Base-by-base conservation (phyloP, 345 rosid genomes). In the Carallia brachiata region DNA sequence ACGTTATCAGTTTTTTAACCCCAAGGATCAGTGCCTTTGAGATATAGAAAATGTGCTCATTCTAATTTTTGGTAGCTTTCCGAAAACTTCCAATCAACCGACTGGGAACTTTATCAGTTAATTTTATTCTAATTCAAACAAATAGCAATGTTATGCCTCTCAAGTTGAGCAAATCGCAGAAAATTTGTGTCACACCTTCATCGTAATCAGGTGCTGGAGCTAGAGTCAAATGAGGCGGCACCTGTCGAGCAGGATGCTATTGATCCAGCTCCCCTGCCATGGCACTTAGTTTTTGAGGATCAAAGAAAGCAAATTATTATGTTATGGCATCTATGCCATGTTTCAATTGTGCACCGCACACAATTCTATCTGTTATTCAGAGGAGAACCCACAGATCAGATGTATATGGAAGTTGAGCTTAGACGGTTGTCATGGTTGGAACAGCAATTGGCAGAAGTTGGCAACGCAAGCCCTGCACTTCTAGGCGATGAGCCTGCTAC, bases 291-390 rank as follows among this genome's bases (percentile, higher is more conserved):
- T 56, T 94, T 91, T 61, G 95, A 94, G 78, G 93, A 91, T 58
- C 91, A 94, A 73, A 90, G 87, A 78, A 89, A 80, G 84, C 95
- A 91, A 67, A 91, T 94, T 36, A 74, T 94, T 71, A 94, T 94
- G 98, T 74, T 94, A 73, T 94, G 98, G 98, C 97, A 94, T 75
- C 74, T 94, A 62, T 94, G 98, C 82, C 98, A 94, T 74, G 95
- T 90, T 65, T 88, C 98, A 23, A 77, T 91, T n/a, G 73, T 94
- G 31, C 98, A 91, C 70, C 88, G 96, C 36, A 91, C 97, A 34
- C 97, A 91, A 39, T 94, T 94, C 71, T 94, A 85, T 77, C 75
- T 88, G 86, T 52, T 94, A 48, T 94, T 94, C 75, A 81, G 74
- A 73, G 97, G 98, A 76, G 97, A 94, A 9, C 87, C 88, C 9